These are phyloP conservation scores for Pinus albicaulis DNA, from an alignment of 75 land plant genomes.

Conservation along the genomic window DNA sequence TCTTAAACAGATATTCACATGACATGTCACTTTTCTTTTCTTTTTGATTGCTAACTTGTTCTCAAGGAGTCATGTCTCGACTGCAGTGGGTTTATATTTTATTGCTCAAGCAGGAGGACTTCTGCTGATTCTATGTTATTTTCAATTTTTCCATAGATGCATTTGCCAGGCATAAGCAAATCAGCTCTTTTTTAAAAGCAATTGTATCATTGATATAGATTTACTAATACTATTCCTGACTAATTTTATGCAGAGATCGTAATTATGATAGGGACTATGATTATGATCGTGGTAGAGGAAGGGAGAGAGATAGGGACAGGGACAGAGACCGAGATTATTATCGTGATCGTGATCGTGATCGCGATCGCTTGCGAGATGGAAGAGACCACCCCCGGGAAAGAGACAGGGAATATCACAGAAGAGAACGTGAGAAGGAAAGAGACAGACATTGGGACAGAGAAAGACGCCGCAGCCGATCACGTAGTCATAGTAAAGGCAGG, in stretches of 20 bases:
- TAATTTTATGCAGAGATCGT: conserved; percentile 15
- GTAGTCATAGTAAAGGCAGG: conserved; percentile 67
- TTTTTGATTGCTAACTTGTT: too few relatives aligned
- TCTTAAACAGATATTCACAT: too few relatives aligned
- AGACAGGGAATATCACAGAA: conserved; percentile 47
- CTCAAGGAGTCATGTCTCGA: too few relatives aligned
- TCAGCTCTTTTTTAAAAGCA: too few relatives aligned
- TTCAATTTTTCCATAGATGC: too few relatives aligned
- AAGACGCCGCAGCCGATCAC: conserved; percentile 51
- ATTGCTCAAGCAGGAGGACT: too few relatives aligned
- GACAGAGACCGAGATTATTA: conserved; percentile 41
- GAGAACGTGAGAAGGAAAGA: conserved; percentile 40
- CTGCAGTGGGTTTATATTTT: too few relatives aligned
- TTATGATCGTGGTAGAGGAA: conserved; percentile 33
- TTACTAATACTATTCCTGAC: too few relatives aligned
- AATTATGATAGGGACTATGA: conserved; percentile 37
- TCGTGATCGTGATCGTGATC: conserved; percentile 37
- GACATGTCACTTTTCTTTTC: too few relatives aligned
- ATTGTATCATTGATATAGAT: too few relatives aligned
- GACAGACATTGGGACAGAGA: conserved; percentile 54
- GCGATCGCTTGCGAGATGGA: conserved; percentile 13
- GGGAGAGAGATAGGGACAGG: conserved; percentile 37
- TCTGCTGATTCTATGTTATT: too few relatives aligned
- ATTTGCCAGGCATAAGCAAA: too few relatives aligned
- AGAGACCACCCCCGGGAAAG: conserved; percentile 35